phyloP scores from a whole-genome alignment of 495 filamentous ascomycete genomes.

The Trichoderma erinaceum region DNA sequence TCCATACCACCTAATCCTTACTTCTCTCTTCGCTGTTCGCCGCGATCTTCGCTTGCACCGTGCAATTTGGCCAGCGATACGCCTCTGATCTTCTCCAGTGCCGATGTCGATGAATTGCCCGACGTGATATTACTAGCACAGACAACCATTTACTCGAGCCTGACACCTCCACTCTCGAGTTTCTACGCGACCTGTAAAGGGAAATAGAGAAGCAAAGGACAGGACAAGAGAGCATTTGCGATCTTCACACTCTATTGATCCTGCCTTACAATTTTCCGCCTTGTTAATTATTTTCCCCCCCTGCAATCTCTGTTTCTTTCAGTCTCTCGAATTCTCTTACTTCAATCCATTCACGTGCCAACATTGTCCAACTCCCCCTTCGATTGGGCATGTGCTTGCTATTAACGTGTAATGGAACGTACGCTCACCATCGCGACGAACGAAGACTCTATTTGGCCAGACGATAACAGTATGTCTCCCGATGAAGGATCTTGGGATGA shows the following conservation, averaged over 20 bases:
- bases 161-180: conserved; percentile 3
- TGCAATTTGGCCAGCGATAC: conserved; percentile 4
- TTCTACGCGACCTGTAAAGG: conserved; percentile 3
- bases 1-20: conserved; percentile 10
- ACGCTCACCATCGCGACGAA: conserved; percentile 34
- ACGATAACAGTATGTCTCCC: conserved; percentile 39
- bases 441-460: conserved; percentile 39
- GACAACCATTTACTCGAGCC: background rate
- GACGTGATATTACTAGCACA: conserved; percentile 8
- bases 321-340: background rate
- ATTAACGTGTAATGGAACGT: conserved; percentile 41
- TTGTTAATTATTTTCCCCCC: background rate
- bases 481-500: conserved; percentile 33
- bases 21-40: conserved; percentile 2
- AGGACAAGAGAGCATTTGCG: background rate
- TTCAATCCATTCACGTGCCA: background rate
- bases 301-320: background rate
- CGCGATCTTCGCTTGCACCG: conserved; percentile 13
- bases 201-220: background rate
- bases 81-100: conserved; percentile 8
- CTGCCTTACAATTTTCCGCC: background rate
- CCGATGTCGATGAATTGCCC: conserved; percentile 11
- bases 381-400: conserved; percentile 32
- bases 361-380: background rate
- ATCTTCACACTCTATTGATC: background rate